Evolutionary conservation across 139 green algal genomes (phyloP).

Genomic region (Coelastrella sp.): DNA sequence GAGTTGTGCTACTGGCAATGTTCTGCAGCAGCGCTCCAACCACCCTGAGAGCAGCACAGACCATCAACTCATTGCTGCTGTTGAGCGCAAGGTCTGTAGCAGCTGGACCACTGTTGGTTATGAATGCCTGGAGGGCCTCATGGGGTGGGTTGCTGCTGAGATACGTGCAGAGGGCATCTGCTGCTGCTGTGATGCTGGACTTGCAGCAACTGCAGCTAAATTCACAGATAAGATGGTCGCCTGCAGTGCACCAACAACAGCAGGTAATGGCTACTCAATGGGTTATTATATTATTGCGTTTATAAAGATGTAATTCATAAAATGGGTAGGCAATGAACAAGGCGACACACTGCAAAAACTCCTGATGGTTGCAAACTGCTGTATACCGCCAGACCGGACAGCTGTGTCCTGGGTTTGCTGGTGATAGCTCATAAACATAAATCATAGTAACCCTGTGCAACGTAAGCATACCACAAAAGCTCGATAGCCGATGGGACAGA

Average conservation of each 20-base stretch:
- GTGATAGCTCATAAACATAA: too few species aligned
- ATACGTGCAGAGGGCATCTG: conserved; percentile 26
- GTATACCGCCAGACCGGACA: too few species aligned
- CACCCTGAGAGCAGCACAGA: conserved; percentile 18
- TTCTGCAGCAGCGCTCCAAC: conserved; percentile 8
- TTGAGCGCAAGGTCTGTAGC: neutral
- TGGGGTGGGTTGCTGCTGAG: neutral
- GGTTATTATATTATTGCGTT: too few species aligned
- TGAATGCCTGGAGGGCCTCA: neutral
- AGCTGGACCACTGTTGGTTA: neutral
- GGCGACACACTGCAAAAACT: too few species aligned
- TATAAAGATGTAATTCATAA: too few species aligned
- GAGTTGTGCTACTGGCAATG: neutral
- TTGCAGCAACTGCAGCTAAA: conserved; percentile 39
- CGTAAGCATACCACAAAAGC: too few species aligned
- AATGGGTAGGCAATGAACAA: too few species aligned
- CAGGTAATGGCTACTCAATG: neutral
- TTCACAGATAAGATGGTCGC: conserved; percentile 25
- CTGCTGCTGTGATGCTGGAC: conserved; percentile 17
- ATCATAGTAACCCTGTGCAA: too few species aligned
- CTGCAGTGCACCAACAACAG: neutral
- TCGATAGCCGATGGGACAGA: neutral
- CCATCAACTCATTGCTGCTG: conserved; percentile 19
- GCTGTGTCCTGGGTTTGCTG: too few species aligned
- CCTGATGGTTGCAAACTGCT: too few species aligned